These are phyloP conservation scores for Cladosporium sp. DNA, from an alignment of 2,329 filamentous ascomycete species.

Conservation along the genomic window DNA sequence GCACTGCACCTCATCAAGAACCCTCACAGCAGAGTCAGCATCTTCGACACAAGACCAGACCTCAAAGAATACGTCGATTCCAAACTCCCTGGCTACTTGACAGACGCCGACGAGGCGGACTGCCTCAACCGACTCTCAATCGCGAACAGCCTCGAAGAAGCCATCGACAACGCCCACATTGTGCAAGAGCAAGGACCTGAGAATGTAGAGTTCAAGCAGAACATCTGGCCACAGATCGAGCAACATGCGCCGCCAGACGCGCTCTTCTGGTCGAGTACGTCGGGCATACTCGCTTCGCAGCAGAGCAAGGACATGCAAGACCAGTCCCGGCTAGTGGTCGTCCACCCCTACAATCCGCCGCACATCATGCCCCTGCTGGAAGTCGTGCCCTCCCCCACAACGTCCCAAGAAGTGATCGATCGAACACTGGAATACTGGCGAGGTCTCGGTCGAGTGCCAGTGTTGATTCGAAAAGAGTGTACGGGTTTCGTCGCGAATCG, in stretches of 20 bases:
- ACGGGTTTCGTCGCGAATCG: conserved; percentile 57
- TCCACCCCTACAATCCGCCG: conserved; percentile 60
- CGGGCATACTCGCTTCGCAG: conserved; percentile 52
- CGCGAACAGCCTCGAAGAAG: conserved; percentile 35
- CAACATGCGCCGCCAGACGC: conserved; percentile 39
- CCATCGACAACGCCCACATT: conserved; percentile 46
- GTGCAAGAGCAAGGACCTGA: conserved; percentile 60
- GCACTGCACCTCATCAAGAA: conserved; percentile 49
- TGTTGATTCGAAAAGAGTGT: conserved; percentile 49
- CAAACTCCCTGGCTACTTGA: conserved; percentile 43
- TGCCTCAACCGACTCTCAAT: conserved; percentile 33
- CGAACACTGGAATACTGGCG: conserved; percentile 46
- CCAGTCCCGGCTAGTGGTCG: conserved; percentile 47
- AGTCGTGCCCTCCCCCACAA: conserved; percentile 49
- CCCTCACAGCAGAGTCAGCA: conserved; percentile 38
- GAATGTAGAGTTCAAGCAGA: conserved; percentile 47
- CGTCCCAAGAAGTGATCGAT: conserved; percentile 34
- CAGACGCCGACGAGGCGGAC: conserved; percentile 25
- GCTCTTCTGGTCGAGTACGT: conserved; percentile 56
- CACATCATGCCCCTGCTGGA: conserved; percentile 60
- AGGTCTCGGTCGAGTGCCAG: conserved; percentile 39
- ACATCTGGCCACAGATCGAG: conserved; percentile 51
- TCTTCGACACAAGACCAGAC: conserved; percentile 50
- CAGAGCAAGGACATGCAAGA: conserved; percentile 44
- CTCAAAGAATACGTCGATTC: conserved; percentile 41